Evolutionary conservation across 2,329 filamentous ascomycete species (phyloP).

Genomic region (Erysiphe neolycopersici): DNA sequence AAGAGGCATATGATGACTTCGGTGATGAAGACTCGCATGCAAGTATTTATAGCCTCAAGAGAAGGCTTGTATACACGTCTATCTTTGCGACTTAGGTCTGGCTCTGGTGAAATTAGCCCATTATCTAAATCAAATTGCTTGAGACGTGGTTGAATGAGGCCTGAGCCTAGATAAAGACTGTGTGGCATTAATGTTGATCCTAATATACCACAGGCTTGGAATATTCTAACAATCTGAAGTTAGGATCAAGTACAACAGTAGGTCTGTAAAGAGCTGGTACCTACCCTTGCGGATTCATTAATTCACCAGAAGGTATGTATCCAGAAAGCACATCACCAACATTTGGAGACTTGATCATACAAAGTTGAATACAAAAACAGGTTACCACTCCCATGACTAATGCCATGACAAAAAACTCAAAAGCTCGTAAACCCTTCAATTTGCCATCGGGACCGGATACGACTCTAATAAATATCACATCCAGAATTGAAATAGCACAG

Average conservation of each 20-base stretch:
- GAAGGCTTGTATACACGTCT: slow-evolving; percentile 37
- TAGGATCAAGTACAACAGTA: no score
- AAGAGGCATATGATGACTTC: slow-evolving; percentile 48
- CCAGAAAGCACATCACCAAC: slow-evolving; percentile 32
- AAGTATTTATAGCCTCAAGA: slow-evolving; percentile 39
- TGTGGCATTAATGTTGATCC: slow-evolving; percentile 51
- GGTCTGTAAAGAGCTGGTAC: slow-evolving; percentile 2
- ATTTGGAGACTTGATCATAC: slow-evolving; percentile 25
- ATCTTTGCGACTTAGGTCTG: slow-evolving; percentile 16
- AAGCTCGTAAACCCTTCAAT: slow-evolving; percentile 28
- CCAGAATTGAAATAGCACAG: slow-evolving; percentile 37
- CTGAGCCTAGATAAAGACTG: slow-evolving; percentile 39
- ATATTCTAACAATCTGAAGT: slow-evolving; percentile 16
- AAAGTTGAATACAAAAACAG: slow-evolving; percentile 42
- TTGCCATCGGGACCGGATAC: slow-evolving; percentile 33
- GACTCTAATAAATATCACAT: slow-evolving; percentile 37
- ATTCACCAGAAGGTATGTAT: slow-evolving; percentile 30
- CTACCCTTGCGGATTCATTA: slow-evolving; percentile 27
- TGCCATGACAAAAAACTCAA: slow-evolving; percentile 33
- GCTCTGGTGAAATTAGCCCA: slow-evolving; percentile 20
- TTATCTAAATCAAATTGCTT: slow-evolving; percentile 31
- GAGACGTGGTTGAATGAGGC: slow-evolving; percentile 38
- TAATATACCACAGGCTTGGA: slow-evolving; percentile 47
- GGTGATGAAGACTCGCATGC: slow-evolving; percentile 41
- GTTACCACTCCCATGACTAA: slow-evolving; percentile 37